Evolutionary conservation across 805 yeast genomes (phyloP), one percentile per base, ranked within the genome.

Genomic region (Suhomyces sp.): DNA sequence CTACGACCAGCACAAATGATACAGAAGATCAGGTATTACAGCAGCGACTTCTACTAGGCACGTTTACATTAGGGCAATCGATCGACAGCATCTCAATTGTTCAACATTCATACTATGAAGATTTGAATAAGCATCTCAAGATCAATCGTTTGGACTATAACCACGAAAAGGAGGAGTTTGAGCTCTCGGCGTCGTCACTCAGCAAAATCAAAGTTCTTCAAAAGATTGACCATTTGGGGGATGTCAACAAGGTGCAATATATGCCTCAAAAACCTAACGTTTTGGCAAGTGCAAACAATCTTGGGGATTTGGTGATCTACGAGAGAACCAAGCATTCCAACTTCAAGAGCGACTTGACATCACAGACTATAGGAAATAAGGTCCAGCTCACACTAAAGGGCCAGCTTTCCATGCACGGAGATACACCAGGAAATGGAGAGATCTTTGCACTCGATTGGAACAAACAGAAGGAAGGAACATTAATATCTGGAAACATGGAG

Each of bases 231-330:
- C 88, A 80, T 46, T 56, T 63, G 1, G 88, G 86, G 2, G 93
- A 83, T 44, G 81, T 88, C 37, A 86, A 87, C 53, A 74, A 76
- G 42, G 80, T 84, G 0, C 68, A 82, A 23, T 77, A 75, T 49
- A 76, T 85, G 79, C 95, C 96, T 0, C 91, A 83, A 46, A 90
- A 90, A 50, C 93, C 93, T 2, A 93, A 88, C 50, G 51, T 90
- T 4, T 69, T 90, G 4, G 87, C 90, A 2, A 74, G 88, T 13
- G 76, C 80, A 7, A 77, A 84, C 27, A 77, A 82, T 26, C 55
- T 63, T 20, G 96, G 96, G 1, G 65, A 72, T 10, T 65, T 82
- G 9, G 76, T 72, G 33, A 60, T 90, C 4, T 86, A 81, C 57
- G 95, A 90, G 56, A 70, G 93, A 47, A 88, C 97, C 0, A 88